Evolutionary conservation across 208 protist species (phyloP).

Genomic region (Acanthamoeba divionensis): DNA sequence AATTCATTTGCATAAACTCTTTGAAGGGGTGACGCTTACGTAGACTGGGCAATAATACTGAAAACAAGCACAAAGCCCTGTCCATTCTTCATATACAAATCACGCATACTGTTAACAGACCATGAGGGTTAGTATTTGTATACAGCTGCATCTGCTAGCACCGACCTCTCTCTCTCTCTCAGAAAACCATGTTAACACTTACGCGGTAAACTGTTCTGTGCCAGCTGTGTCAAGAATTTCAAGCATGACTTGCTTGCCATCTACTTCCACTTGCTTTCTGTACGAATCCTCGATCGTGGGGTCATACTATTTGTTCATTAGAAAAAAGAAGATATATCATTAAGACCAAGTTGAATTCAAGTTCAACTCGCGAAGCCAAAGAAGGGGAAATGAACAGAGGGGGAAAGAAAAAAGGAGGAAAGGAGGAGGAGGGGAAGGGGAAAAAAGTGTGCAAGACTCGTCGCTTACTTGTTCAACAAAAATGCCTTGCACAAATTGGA

Average conservation of each 20-base stretch:
- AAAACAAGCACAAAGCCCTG: slow-evolving; percentile 86
- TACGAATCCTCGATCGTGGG: slow-evolving; percentile 76
- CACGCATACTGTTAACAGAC: slow-evolving; percentile 80
- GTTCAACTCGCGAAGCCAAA: no score
- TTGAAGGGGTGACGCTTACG: neutral
- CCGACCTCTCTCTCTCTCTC: no score
- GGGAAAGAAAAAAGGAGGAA: no score
- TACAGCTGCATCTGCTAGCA: no score
- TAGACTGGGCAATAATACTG: slow-evolving; percentile 77
- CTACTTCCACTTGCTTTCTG: slow-evolving; percentile 77
- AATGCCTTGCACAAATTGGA: slow-evolving; percentile 55
- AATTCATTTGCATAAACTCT: neutral
- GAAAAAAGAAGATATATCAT: neutral
- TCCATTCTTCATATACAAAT: slow-evolving; percentile 84
- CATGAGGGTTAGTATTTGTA: neutral
- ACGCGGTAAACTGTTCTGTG: slow-evolving; percentile 32
- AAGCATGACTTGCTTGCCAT: slow-evolving; percentile 79
- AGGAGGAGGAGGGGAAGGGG: no score
- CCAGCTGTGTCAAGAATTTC: slow-evolving; percentile 80
- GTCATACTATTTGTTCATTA: slow-evolving; percentile 61
- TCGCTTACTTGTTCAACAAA: slow-evolving; percentile 43
- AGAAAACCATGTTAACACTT: neutral
- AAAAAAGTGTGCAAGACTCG: no score
- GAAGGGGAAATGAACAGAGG: neutral
- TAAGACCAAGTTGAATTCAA: no score